These are phyloP conservation scores for Monosporozyma yasuniensis DNA, from an alignment of 805 yeast genomes.

Conservation along the genomic window DNA sequence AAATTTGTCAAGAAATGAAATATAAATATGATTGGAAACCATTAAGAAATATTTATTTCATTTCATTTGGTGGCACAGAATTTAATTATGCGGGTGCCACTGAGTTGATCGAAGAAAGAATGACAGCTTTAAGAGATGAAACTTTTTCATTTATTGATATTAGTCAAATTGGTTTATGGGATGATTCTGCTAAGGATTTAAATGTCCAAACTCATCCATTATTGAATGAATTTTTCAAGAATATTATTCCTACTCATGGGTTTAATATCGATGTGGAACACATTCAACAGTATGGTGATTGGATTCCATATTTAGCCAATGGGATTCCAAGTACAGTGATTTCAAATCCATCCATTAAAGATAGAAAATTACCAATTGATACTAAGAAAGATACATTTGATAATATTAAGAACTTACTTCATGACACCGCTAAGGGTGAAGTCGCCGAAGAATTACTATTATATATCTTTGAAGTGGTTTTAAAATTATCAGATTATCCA, in stretches of 20 bases:
- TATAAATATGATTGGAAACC: conserved; percentile 72
- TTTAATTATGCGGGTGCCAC: conserved; percentile 81
- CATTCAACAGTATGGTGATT: conserved; percentile 41
- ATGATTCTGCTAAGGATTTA: conserved; percentile 41
- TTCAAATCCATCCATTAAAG: conserved; percentile 14
- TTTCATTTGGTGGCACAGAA: conserved; percentile 74
- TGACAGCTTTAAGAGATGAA: conserved; percentile 46
- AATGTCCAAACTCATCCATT: conserved; percentile 58
- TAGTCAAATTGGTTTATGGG: conserved; percentile 39
- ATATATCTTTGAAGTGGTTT: conserved; percentile 41
- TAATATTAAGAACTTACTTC: conserved; percentile 35
- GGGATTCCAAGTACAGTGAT: conserved; percentile 42
- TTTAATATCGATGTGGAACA: conserved; percentile 19
- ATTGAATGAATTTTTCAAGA: conserved; percentile 39
- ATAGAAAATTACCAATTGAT: conserved; percentile 45
- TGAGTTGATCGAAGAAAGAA: conserved; percentile 56
- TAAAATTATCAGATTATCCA: conserved; percentile 68
- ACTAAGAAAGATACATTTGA: conserved; percentile 61
- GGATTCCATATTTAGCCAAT: conserved; percentile 51
- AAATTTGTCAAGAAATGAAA: conserved; percentile 55
- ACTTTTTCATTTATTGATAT: conserved; percentile 68
- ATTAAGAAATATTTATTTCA: conserved; percentile 68
- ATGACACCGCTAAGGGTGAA: conserved; percentile 41
- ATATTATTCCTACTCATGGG: conserved; percentile 12
- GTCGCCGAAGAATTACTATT: conserved; percentile 50